A percentile compares a stretch with the other conserved stretches of the same genome.
Conservation (phyloP, 140 eudicot genomes). For the Senecio squalidus region DNA sequence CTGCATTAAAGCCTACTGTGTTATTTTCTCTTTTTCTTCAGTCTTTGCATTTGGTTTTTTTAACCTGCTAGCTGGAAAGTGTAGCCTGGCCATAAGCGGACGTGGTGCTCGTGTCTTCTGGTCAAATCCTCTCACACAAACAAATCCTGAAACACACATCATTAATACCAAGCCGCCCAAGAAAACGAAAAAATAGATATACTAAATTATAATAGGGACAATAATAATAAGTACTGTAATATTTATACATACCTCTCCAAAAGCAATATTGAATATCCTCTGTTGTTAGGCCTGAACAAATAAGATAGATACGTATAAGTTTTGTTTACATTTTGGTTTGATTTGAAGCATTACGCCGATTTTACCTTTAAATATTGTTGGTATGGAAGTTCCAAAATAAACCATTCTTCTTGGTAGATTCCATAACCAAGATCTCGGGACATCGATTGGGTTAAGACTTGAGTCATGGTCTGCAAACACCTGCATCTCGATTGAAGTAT, state of each 20-base stretch:
- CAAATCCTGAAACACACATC: constrained; percentile 53
- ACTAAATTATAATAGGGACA: too few relatives aligned
- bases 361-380: constrained; percentile 89
- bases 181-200: neutral
- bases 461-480: constrained; percentile 98
- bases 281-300: constrained; percentile 61
- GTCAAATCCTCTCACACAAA: constrained; percentile 90
- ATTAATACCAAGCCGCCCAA: constrained; percentile 2
- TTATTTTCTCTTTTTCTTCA: constrained; percentile 29
- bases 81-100: constrained; percentile 82
- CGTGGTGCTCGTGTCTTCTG: constrained; percentile 68
- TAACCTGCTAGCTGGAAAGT: constrained; percentile 71
- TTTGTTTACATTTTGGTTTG: neutral
- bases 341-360: neutral
- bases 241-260: constrained; percentile 81
- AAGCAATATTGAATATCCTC: constrained; percentile 92
- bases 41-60: constrained; percentile 35
- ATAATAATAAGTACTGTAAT: too few relatives aligned
- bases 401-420: constrained; percentile 89
- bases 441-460: constrained; percentile 72
- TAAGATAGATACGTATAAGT: neutral
- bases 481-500: constrained; percentile 32
- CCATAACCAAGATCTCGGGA: constrained; percentile 95
- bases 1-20: neutral
- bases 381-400: constrained; percentile 91